Evolutionary conservation across 495 filamentous ascomycete genomes (phyloP).

Genomic region (Aspergillus steynii): DNA sequence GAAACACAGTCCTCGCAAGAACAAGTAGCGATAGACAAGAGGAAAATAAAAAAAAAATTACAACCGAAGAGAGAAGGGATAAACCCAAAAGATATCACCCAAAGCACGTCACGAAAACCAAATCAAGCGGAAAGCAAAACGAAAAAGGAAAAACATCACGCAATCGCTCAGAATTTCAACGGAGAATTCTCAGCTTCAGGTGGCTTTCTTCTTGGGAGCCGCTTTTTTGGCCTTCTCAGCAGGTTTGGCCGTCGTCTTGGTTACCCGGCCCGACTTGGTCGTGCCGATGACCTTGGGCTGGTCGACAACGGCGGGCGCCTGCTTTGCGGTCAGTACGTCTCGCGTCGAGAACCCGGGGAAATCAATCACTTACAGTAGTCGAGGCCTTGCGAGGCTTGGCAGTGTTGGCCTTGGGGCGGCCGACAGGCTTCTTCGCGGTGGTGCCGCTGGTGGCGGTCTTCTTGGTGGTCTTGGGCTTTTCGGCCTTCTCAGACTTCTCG

Average conservation of each 20-base stretch:
- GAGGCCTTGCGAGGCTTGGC: constrained; percentile 56
- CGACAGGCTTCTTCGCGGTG: constrained; percentile 32
- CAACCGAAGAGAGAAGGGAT: constrained; percentile 28
- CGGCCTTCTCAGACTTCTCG: constrained; percentile 33
- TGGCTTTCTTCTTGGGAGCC: constrained; percentile 55
- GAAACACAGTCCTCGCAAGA: constrained; percentile 17
- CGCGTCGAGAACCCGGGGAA: neutral
- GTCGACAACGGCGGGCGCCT: constrained; percentile 69
- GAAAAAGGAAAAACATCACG: constrained; percentile 22
- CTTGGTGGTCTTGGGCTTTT: constrained; percentile 24
- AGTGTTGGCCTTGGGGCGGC: constrained; percentile 54
- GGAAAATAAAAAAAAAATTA: constrained; percentile 28
- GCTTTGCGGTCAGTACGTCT: constrained; percentile 14
- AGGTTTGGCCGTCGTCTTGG: constrained; percentile 71
- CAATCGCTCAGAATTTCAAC: constrained; percentile 8
- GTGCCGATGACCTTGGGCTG: constrained; percentile 74
- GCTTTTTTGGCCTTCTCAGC: constrained; percentile 58
- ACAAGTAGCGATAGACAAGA: constrained; percentile 13
- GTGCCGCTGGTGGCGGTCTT: constrained; percentile 21
- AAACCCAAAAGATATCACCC: constrained; percentile 32
- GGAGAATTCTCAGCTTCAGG: neutral
- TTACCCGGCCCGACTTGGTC: constrained; percentile 90
- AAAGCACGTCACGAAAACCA: constrained; percentile 30
- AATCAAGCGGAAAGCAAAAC: constrained; percentile 27
- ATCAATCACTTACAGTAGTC: constrained; percentile 37